Evolutionary conservation across 2,329 filamentous ascomycete species (phyloP).

Genomic region (Botrytis medusae): DNA sequence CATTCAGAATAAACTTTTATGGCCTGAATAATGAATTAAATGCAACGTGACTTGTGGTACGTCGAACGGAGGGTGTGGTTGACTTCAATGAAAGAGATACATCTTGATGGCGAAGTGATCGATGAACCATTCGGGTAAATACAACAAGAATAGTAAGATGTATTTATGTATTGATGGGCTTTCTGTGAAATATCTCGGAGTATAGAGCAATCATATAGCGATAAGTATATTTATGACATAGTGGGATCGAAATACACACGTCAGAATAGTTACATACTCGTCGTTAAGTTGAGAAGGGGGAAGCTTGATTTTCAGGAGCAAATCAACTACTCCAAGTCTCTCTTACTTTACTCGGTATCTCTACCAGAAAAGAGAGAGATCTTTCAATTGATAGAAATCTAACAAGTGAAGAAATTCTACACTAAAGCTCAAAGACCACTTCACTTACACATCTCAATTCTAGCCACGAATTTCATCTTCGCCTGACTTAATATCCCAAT

Average conservation of each 20-base stretch:
- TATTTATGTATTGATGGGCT: too few relatives aligned
- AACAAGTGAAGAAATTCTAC: not conserved
- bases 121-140: not conserved
- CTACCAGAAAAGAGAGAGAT: not conserved
- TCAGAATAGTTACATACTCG: not conserved
- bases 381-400: not conserved
- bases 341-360: not conserved
- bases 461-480: not conserved
- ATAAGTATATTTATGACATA: not conserved
- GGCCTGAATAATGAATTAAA: too few relatives aligned
- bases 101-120: not conserved
- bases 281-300: not conserved
- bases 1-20: not conserved
- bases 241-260: not conserved
- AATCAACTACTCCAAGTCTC: not conserved
- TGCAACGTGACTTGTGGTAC: not conserved
- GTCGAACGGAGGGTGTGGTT: not conserved
- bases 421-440: not conserved
- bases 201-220: not conserved
- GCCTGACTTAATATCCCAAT: too few relatives aligned
- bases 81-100: not conserved
- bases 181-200: not conserved
- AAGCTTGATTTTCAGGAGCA: not conserved
- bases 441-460: not conserved
- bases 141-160: too few relatives aligned